Base-by-base conservation (phyloP, 2,329 filamentous ascomycete species). In the Hymenotorrendiella dingleyae region DNA sequence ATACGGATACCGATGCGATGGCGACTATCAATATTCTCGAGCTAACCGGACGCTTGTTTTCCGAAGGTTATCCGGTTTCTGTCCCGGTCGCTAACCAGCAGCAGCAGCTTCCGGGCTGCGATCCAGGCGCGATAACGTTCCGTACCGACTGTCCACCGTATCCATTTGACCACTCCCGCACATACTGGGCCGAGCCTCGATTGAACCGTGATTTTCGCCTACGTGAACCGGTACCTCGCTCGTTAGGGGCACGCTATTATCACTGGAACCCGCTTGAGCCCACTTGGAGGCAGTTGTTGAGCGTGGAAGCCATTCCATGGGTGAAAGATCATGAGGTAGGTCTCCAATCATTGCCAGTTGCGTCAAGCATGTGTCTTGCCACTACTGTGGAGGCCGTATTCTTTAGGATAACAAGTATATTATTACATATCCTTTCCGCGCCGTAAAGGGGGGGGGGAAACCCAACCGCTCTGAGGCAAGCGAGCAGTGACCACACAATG, bases 211-310 rank as follows among this genome's bases (percentile, higher is more conserved):
- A 40, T 4, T 37, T 33, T n/a, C 10, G 23, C 10, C 12, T 27
- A 8, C 64, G 70, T 10, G 65, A 64, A 40, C 65, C 67, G 2
- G 64, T 70, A 12, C 66, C 69, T 29, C 72, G 76, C 41, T 62
- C 76, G 2, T 68, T 76, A 20, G 73, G 73, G 1, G 54, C 52
- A 4, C 46, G 35, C 1, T 40, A 45, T 0, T 42, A 50, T 24
- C 54, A 41, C 16, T 41, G 28, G 29, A 41, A 41, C 12, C 38
- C 38, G 9, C 20, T 34, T 6, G 28, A 38, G 17, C 8, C 19
- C 34, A 32, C 28, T 21, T 38, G 26, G 27, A 14, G n/a, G 4
- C 24, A 41, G 4, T 4, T 34, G 4, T 16, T 43, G 11, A 73
- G 54, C 66, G 67, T 47, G 62, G 64, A 12, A 63, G 60, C 7